Conservation (phyloP, 2,329 filamentous ascomycete species). For the Colletotrichum liaoningense region DNA sequence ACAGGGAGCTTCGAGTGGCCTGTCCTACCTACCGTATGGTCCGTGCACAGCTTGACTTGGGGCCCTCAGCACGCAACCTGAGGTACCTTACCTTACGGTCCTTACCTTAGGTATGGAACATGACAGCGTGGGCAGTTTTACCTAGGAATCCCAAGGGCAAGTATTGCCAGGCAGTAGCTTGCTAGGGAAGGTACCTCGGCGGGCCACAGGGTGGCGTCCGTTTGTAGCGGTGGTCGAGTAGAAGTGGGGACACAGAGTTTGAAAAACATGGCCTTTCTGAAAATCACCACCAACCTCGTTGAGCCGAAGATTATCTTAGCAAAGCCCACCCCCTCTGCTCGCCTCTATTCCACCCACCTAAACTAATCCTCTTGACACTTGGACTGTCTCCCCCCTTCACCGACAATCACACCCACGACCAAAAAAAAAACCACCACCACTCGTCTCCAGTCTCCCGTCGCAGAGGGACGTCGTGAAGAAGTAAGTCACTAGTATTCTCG, state of each 20-base stretch:
- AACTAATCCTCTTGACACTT: slow-evolving; percentile 34
- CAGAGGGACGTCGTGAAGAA: slow-evolving; percentile 33
- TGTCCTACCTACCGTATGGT: neutral
- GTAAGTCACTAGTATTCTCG: slow-evolving; percentile 15
- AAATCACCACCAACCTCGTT: slow-evolving; percentile 41
- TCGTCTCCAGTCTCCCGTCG: slow-evolving; percentile 21
- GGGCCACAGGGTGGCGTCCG: slow-evolving; percentile 28
- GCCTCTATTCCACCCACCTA: slow-evolving; percentile 28
- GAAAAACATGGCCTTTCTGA: slow-evolving; percentile 38
- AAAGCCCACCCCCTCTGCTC: slow-evolving; percentile 34
- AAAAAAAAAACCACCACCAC: slow-evolving; percentile 2
- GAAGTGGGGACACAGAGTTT: slow-evolving; percentile 36
- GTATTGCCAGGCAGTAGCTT: slow-evolving; percentile 1
- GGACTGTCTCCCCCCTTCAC: slow-evolving; percentile 34
- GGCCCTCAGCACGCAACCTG: slow-evolving; percentile 12
- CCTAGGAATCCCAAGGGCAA: neutral
- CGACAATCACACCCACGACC: slow-evolving; percentile 33
- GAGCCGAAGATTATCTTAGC: slow-evolving; percentile 34
- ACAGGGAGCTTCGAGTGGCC: slow-evolving; percentile 8
- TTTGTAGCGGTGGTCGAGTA: slow-evolving; percentile 32
- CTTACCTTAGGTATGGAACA: neutral
- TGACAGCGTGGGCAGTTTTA: slow-evolving; percentile 10
- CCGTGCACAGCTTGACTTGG: slow-evolving; percentile 1
- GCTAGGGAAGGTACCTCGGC: slow-evolving; percentile 19
- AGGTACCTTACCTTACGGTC: too few relatives aligned